Evolutionary conservation across 176 grass and related monocot species (phyloP).

Genomic region (Neostapfia colusana): DNA sequence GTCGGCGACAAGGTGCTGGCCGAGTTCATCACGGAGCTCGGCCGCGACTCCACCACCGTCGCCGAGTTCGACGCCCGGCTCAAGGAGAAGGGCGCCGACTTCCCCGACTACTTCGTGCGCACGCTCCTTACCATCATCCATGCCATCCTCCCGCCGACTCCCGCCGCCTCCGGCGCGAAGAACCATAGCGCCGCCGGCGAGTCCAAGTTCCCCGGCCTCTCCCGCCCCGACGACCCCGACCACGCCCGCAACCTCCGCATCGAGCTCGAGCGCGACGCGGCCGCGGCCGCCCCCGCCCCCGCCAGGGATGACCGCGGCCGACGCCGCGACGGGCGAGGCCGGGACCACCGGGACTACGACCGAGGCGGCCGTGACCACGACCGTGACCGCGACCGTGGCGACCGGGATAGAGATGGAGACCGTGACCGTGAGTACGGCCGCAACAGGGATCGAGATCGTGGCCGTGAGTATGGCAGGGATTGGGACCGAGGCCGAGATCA

Average conservation of each 20-base stretch:
- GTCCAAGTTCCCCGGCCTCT: slow-evolving; percentile 62
- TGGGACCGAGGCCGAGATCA: slow-evolving; percentile 28
- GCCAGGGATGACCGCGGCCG: slow-evolving; percentile 20
- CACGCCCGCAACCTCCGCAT: slow-evolving; percentile 59
- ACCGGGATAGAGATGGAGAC: too few species aligned
- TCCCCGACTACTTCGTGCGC: slow-evolving; percentile 81
- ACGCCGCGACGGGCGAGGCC: slow-evolving; percentile 32
- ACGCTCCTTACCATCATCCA: slow-evolving; percentile 42
- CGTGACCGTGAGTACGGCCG: slow-evolving; percentile 2
- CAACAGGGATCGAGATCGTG: slow-evolving; percentile 7
- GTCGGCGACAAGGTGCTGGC: slow-evolving; percentile 77
- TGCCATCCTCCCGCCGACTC: slow-evolving; percentile 70
- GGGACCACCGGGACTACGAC: slow-evolving; percentile 9
- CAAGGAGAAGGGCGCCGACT: slow-evolving; percentile 62
- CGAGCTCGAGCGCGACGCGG: slow-evolving; percentile 72
- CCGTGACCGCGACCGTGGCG: background rate
- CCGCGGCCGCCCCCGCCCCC: background rate
- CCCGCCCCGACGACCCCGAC: slow-evolving; percentile 65
- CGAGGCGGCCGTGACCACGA: slow-evolving; percentile 12
- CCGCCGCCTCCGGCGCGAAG: slow-evolving; percentile 3
- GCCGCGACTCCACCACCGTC: slow-evolving; percentile 50
- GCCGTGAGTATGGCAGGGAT: slow-evolving; percentile 8
- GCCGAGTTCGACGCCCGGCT: slow-evolving; percentile 62
- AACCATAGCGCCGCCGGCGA: background rate
- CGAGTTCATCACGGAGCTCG: slow-evolving; percentile 81